Base-by-base conservation (phyloP, 768 basidiomycete genomes). In the Suillus lakei region DNA sequence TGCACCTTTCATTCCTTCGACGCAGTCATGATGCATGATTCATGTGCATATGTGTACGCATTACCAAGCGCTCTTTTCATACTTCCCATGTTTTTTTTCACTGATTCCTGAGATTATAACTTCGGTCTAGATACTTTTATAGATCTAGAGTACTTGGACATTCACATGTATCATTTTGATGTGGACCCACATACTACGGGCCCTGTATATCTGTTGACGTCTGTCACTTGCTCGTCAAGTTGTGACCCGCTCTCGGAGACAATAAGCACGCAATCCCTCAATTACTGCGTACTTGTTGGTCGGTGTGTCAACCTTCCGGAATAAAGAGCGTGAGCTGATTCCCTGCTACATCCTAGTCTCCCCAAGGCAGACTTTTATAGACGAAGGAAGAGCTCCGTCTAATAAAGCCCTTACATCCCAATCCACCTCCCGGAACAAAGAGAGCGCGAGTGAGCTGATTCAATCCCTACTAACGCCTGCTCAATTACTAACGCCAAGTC, bases 101-200 rank as follows among this genome's bases (percentile, higher is more conserved):
- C 16, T 32, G 28, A 30, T 30, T 53, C 9, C 15, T 48, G 23
- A 26, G 46, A 13, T 48, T 48, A n/a, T 46, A 18, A 23, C 46
- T 46, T 46, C n/a, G 26, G 26, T 9, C 50, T 53, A 30, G 51
- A 53, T 53, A 53, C 30, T 53, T 21, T 53, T 32, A 53, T 50
- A 28, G 50, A 16, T 50, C 50, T 53, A 32, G 28, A 21, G 18
- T 53, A 53, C 18, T 50, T 48, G 26, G 48, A 50, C 48, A 50
- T 50, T 50, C 51, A 53, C 51, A 53, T 53, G 51, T 53, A 21
- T 53, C 51, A 53, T 32, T 21, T 53, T 21, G 51, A 30, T 53
- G 7, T 30, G 51, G 51, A 53, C 51, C 18, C 30, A 32, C n/a
- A 23, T 46, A 43, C 7, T 43, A 28, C 50, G 50, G 50, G 50